Evolutionary conservation across 352 stramenopile species (phyloP).

Genomic region (Halophytophthora batemanensis): DNA sequence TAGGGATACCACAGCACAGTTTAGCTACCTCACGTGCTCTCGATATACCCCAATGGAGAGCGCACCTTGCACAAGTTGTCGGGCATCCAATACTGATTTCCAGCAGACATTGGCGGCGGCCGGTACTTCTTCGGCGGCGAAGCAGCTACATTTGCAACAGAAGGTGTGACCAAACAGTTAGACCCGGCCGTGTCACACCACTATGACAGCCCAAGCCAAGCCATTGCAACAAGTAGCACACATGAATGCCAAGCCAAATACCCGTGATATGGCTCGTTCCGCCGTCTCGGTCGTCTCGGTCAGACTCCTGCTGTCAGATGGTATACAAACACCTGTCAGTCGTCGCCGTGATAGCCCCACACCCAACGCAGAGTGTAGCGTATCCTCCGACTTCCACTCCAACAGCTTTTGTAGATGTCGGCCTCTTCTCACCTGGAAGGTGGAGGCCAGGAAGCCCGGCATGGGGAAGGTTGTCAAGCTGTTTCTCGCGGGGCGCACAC

Average conservation of each 20-base stretch:
- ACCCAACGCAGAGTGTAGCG: no score
- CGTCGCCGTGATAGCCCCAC: not conserved
- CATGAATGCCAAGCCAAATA: no score
- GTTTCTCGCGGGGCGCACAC: not conserved
- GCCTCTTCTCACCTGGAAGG: constrained; percentile 32
- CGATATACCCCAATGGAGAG: not conserved
- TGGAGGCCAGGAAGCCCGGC: constrained; percentile 49
- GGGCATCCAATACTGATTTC: constrained; percentile 83
- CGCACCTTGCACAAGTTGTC: constrained; percentile 80
- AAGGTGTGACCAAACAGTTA: constrained; percentile 2
- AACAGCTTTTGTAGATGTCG: not conserved
- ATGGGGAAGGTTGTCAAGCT: constrained; percentile 72
- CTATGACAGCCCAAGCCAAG: no score
- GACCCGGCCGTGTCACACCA: not conserved
- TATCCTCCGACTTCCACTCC: not conserved
- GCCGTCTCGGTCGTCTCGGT: constrained; percentile 10
- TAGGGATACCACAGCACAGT: not conserved
- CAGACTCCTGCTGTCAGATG: constrained; percentile 12
- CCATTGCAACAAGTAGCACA: no score
- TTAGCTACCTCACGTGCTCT: not conserved
- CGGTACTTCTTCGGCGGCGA: constrained; percentile 26
- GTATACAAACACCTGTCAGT: constrained; percentile 1
- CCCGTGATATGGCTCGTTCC: constrained; percentile 2
- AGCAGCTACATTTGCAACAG: constrained; percentile 4
- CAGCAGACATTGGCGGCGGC: constrained; percentile 35